These are phyloP conservation scores for Plectosphaerella sp. DNA, from an alignment of 2,329 filamentous ascomycete genomes.

Conservation along the genomic window DNA sequence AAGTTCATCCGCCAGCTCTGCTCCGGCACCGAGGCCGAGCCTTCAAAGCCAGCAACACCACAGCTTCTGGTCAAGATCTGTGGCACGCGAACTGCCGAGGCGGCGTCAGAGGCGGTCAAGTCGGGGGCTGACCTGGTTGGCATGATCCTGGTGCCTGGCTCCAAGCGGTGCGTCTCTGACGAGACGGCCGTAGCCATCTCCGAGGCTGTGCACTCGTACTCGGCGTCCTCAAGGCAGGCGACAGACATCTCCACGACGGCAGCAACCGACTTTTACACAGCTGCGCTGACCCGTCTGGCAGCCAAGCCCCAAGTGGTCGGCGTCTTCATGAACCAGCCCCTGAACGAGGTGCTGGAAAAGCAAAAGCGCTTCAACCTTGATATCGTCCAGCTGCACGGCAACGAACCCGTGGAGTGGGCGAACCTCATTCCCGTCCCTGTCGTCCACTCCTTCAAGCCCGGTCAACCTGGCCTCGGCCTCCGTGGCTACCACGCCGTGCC, in stretches of 20 bases:
- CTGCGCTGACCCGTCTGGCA: constrained; percentile 41
- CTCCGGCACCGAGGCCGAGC: constrained; percentile 43
- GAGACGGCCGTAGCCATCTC: constrained; percentile 81
- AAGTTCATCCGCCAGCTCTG: constrained; percentile 83
- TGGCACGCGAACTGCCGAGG: constrained; percentile 79
- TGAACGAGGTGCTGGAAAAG: constrained; percentile 75
- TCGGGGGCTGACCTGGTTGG: constrained; percentile 89
- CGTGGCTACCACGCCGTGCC: constrained; percentile 81
- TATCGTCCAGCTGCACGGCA: constrained; percentile 87
- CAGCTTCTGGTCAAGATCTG: constrained; percentile 86
- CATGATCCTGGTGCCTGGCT: constrained; percentile 81
- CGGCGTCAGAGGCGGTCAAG: constrained; percentile 73
- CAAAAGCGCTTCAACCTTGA: constrained; percentile 76
- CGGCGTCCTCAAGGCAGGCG: constrained; percentile 5
- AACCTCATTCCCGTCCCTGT: constrained; percentile 87
- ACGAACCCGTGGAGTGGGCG: constrained; percentile 91
- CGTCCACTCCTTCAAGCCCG: constrained; percentile 77
- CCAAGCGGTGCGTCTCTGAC: constrained; percentile 73
- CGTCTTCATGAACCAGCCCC: constrained; percentile 87
- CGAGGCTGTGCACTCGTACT: constrained; percentile 67
- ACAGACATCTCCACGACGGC: constrained; percentile 22
- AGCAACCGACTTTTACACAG: constrained; percentile 66
- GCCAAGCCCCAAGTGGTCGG: constrained; percentile 76
- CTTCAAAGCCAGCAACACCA: constrained; percentile 28
- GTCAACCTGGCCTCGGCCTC: constrained; percentile 63